Evolutionary conservation across 805 yeast species (phyloP), one percentile per base, ranked within the genome.

Genomic region (Ogataea philodendri): DNA sequence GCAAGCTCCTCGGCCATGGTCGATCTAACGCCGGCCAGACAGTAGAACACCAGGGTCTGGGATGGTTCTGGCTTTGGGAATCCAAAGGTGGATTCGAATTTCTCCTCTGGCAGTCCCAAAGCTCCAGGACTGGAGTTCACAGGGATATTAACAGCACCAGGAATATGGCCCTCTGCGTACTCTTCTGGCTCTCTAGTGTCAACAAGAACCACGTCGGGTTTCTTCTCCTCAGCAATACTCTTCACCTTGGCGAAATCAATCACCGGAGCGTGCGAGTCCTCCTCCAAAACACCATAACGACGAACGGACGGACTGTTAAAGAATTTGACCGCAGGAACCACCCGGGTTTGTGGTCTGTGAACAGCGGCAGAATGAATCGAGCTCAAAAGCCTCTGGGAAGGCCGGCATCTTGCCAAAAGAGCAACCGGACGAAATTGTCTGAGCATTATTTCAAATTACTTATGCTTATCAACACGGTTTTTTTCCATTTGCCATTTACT

Each of bases 131-230:
- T 76, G 4, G 93, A 77, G 55, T 87, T 87, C 65, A 79, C 81
- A 13, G 98, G 97, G 39, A 90, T 74, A 56, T 93, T 93, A 38
- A 89, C 62, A 5, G 97, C 81, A 9, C 76, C 73, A 18, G 96
- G 96, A 49, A 90, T 83, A 55, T 74, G 78, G 26, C 96, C 96
- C 30, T 67, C 76, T 23, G 64, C 65, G 37, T 39, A 63, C 63
- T 90, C 98, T 16, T 68, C 72, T 5, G 97, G 96, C 66, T 90
- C 97, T 58, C 98, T 78, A 14, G 86, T 97, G 56, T 90, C 98
- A 15, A 90, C 79, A 23, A 90, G 62, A 26, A 86, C 69, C 22
- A 72, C 62, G 10, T 66, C 63, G 10, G 75, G 68, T 36, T 65
- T 67, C 9, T 45, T 32, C 4, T 78, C 76, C 15, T 38, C 45